Base-by-base conservation (phyloP, 2,329 filamentous ascomycete species). In the Neonectria hederae region DNA sequence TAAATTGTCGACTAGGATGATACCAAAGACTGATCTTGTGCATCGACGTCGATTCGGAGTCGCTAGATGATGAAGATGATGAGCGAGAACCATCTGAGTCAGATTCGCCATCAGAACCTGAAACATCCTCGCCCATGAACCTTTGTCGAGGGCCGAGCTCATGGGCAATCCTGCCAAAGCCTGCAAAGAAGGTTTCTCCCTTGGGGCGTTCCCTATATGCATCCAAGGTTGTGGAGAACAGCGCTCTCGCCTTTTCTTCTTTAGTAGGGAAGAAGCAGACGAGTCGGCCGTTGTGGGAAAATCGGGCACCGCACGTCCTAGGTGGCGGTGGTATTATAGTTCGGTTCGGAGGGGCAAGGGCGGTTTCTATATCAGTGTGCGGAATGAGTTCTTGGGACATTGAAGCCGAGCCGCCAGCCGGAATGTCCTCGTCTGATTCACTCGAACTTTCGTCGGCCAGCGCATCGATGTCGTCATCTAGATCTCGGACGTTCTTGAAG, bases 381-480 rank as follows among this genome's bases (percentile, higher is more conserved):
- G 83, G 82, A 46, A 82, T 83, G 22, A 90, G 79, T 68, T 90
- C 87, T 67, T 89, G 87, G 7, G 87, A 89, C 85, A 90, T 87
- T 58, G 85, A 84, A 13, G 83, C 84, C 9, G 84, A 86, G 19
- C 83, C 84, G 4, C 84, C 84, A 2, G 83, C 75, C 0, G 83
- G 82, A 11, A 86, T 84, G 24, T 84, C 82, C 49, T 82, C 82
- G 42, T 94, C 92, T 22, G 94, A 92, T 68, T 94, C 92, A 72
- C 92, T 97, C 3, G 93, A 97, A 69, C 92, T 95, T 68, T 96
- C 93, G 62, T 92, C 91, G 30, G 82, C 85, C 38, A 89, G 77
- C 3, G 80, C 87, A 63, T 85, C 86, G 6, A 87, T 73, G 51
- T 84, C 83, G 72, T 88, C 84, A 58, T 87, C 87, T 8, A 89